Evolutionary conservation across 2,329 filamentous ascomycete species (phyloP).

Genomic region (Ascochyta lentis): DNA sequence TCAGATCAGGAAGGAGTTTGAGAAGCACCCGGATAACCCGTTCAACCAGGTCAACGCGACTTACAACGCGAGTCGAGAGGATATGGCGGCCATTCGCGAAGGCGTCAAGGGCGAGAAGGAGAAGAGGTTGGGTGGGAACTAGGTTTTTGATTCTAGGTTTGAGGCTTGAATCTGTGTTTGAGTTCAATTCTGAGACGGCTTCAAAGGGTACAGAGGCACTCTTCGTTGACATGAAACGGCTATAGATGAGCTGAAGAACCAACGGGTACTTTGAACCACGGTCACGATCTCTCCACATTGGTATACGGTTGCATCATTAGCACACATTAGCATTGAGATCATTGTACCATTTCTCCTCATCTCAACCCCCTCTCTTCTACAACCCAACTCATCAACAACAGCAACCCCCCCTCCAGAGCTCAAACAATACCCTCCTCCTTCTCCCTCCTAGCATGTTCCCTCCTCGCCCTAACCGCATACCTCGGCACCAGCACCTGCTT

Average conservation of each 20-base stretch:
- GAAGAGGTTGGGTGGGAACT: conserved; percentile 59
- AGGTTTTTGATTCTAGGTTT: neutral
- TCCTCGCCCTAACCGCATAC: conserved; percentile 29
- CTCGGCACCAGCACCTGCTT: conserved; percentile 52
- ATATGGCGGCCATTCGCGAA: conserved; percentile 70
- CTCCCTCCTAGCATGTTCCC: conserved; percentile 31
- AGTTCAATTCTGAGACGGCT: neutral
- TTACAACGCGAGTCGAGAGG: conserved; percentile 81
- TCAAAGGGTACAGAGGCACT: neutral
- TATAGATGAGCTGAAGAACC: neutral
- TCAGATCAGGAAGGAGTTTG: conserved; percentile 87
- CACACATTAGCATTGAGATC: neutral
- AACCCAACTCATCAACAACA: too few relatives aligned
- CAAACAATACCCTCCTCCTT: conserved; percentile 40
- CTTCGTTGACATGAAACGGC: neutral
- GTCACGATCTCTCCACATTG: too few relatives aligned
- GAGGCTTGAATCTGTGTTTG: neutral
- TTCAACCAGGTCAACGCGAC: conserved; percentile 82
- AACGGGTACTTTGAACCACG: neutral
- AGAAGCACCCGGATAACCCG: conserved; percentile 92
- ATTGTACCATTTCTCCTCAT: neutral
- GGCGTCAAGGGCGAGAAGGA: conserved; percentile 78
- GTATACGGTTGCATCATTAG: neutral
- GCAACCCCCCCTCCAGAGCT: neutral
- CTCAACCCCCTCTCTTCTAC: neutral